phyloP scores from a whole-genome alignment of 352 stramenopile genomes.

The Aphanomyces stellatus region DNA sequence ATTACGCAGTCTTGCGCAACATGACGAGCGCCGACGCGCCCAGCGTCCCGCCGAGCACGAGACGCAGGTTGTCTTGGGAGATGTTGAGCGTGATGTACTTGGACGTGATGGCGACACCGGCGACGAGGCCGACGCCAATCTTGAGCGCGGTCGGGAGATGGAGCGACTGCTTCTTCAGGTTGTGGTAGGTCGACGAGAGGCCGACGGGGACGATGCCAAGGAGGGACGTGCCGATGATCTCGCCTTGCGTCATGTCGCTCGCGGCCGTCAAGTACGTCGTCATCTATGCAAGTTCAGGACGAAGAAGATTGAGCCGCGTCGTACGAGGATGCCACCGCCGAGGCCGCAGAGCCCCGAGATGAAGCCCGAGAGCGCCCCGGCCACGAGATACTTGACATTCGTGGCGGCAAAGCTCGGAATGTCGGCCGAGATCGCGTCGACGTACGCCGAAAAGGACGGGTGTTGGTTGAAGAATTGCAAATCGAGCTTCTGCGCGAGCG shows the following conservation, averaged over 20 bases:
- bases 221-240: constrained; percentile 78
- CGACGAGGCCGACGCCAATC: constrained; percentile 52
- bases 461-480: constrained; percentile 62
- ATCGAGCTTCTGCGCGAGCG: constrained; percentile 37
- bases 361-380: constrained; percentile 63
- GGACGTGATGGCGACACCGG: constrained; percentile 65
- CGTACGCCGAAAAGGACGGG: constrained; percentile 27
- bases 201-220: constrained; percentile 74
- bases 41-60: constrained; percentile 62
- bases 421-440: constrained; percentile 34
- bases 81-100: constrained; percentile 78
- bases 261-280: constrained; percentile 76
- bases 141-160: constrained; percentile 60
- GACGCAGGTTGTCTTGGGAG: constrained; percentile 60
- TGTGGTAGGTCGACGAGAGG: constrained; percentile 71
- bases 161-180: constrained; percentile 67
- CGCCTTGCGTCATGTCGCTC: constrained; percentile 77
- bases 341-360: constrained; percentile 77
- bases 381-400: constrained; percentile 72
- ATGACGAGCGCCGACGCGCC: constrained; percentile 63
- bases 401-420: constrained; percentile 34
- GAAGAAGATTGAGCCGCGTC: background rate
- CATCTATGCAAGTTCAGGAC: constrained; percentile 26
- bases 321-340: constrained; percentile 60
- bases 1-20: constrained; percentile 64